Evolutionary conservation across 352 stramenopile genomes (phyloP), one percentile per base, ranked within the genome.

Genomic region (Globisporangium ultimum): DNA sequence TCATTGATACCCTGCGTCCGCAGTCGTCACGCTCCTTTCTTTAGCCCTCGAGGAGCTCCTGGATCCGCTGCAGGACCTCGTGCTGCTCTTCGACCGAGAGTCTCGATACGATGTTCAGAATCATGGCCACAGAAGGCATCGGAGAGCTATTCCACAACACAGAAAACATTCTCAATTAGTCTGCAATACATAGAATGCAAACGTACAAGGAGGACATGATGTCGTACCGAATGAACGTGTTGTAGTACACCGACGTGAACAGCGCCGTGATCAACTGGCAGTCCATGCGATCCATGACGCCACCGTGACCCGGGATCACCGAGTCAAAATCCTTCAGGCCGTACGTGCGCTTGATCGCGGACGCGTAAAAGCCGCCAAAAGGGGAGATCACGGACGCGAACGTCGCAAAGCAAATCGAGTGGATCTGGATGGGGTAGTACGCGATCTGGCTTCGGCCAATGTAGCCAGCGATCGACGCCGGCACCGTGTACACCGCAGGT

Each of bases 271-370:
- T 91, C 56, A 98, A 85, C 70, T 99, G 94, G 68, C 96, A 99
- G 75, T 99, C 96, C 89, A 99, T 98, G 48, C 96, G 88, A 67
- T 99, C 96, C 84, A 97, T 98, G 55, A 99, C 79, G 32, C 96
- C 96, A 48, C 96, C 96, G 67, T 99, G 98, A 53, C 97, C 97
- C 2, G 97, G 98, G 59, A 99, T 99, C 48, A 99, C 79, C 24
- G 87, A 96, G 62, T 98, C 97, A 73, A 99, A 99, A 78, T 99
- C 98, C 79, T 99, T 99, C 51, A 99, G 86, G 48, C 95, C 89
- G 79, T 99, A 99, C 22, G 97, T 98, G 49, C 98, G 89, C 79
- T 99, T 99, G 63, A 99, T 98, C 21, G 97, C 97, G 43, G 88
- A 98, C 2, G 97, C 97, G 68, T 99, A 95, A 72, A 99, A 99